Conservation (phyloP, 2,329 filamentous ascomycete species). For the Dryadomyces sulphureus region DNA sequence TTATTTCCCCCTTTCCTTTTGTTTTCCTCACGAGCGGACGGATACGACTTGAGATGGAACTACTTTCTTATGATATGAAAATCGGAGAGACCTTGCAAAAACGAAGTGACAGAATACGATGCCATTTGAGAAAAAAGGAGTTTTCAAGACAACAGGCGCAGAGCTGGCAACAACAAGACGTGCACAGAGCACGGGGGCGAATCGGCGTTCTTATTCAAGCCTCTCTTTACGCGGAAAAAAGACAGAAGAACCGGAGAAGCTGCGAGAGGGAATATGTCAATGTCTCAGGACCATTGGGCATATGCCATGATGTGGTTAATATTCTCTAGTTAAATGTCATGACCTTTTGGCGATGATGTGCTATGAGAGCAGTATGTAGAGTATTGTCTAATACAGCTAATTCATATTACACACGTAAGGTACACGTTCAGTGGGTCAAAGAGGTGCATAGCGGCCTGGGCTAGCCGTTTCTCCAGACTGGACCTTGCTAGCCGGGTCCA, state of each 20-base stretch:
- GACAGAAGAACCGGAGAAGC: not conserved
- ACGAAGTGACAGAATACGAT: slow-evolving; percentile 2
- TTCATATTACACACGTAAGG: too few species aligned
- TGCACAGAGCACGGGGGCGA: not conserved
- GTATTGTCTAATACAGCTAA: too few species aligned
- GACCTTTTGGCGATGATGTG: too few species aligned
- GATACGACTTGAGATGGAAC: not conserved
- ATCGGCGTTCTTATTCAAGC: slow-evolving; percentile 1
- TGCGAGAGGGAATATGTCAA: too few species aligned
- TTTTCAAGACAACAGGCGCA: not conserved
- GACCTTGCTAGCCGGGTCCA: not conserved
- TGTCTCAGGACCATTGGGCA: too few species aligned
- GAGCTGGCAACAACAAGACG: not conserved
- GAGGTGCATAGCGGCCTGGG: too few species aligned
- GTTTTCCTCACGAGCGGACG: slow-evolving; percentile 1
- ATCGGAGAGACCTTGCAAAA: slow-evolving; percentile 2
- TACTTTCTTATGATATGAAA: slow-evolving; percentile 3
- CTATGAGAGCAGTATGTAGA: too few species aligned
- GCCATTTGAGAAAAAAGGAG: not conserved
- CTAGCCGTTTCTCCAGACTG: not conserved
- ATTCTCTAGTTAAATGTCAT: too few species aligned
- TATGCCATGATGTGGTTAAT: too few species aligned
- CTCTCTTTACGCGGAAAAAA: not conserved
- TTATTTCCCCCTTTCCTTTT: not conserved
- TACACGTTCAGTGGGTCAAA: too few species aligned